Evolutionary conservation across 2,329 filamentous ascomycete species (phyloP).

Genomic region (Cladorrhinum sp.): DNA sequence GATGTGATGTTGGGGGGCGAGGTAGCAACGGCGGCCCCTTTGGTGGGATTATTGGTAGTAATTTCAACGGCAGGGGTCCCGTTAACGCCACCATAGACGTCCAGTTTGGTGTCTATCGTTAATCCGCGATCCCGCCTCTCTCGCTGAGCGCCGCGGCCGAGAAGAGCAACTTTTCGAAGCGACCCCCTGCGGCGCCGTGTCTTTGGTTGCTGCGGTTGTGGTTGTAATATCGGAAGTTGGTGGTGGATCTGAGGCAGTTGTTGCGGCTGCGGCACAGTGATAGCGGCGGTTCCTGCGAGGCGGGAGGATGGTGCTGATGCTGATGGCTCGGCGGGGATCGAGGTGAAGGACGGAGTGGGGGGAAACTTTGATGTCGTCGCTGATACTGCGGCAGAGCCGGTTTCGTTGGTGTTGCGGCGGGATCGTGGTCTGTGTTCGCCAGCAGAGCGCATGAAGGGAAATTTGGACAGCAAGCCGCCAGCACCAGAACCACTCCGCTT

Average conservation of each 20-base stretch:
- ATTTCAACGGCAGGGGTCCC: background rate
- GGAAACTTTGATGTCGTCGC: constrained; percentile 13
- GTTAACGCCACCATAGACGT: constrained; percentile 17
- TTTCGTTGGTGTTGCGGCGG: constrained; percentile 37
- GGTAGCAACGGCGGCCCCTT: constrained; percentile 8
- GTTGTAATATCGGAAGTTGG: constrained; percentile 43
- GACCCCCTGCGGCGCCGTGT: constrained; percentile 76
- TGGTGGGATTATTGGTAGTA: background rate
- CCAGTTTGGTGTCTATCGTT: constrained; percentile 39
- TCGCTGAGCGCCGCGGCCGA: constrained; percentile 68
- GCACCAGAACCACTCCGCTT: constrained; percentile 48
- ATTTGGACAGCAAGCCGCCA: constrained; percentile 63
- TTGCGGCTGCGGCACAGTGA: constrained; percentile 26
- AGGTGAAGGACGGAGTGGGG: constrained; percentile 30
- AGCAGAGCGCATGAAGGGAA: constrained; percentile 62
- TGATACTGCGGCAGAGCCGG: constrained; percentile 13
- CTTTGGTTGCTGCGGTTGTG: constrained; percentile 46
- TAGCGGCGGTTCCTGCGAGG: constrained; percentile 24
- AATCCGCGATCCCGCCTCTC: constrained; percentile 54
- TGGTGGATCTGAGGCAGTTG: constrained; percentile 31
- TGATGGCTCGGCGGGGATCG: constrained; percentile 17
- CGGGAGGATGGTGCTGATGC: constrained; percentile 1
- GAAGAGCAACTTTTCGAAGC: constrained; percentile 78
- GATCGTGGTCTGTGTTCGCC: constrained; percentile 31
- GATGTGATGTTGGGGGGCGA: constrained; percentile 22